Percentiles rank a stretch among this genome's conserved stretches.
These are phyloP conservation scores for Penicillium hesseltinei DNA, from an alignment of 2,329 filamentous ascomycete genomes.

Conservation along the genomic window DNA sequence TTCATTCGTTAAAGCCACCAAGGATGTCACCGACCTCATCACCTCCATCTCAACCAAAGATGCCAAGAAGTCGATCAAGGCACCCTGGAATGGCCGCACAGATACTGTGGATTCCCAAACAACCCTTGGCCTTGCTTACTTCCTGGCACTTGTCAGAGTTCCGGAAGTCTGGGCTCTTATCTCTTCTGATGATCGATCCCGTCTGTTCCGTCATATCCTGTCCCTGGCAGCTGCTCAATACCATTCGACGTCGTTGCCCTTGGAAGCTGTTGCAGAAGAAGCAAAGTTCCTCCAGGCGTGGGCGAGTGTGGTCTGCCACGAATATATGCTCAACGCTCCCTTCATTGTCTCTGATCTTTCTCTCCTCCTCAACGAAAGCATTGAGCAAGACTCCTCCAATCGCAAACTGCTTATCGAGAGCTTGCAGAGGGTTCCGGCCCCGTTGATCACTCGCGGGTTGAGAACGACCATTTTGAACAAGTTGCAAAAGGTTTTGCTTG, in stretches of 20 bases:
- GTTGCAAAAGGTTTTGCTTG: constrained; percentile 34
- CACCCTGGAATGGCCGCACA: constrained; percentile 39
- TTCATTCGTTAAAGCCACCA: constrained; percentile 26
- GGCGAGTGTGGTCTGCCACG: constrained; percentile 39
- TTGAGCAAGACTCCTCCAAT: constrained; percentile 31
- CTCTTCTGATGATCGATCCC: constrained; percentile 29
- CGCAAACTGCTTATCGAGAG: constrained; percentile 35
- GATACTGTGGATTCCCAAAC: constrained; percentile 34
- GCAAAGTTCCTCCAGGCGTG: constrained; percentile 39
- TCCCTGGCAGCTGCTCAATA: constrained; percentile 33
- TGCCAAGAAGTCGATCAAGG: constrained; percentile 26
- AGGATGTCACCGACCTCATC: constrained; percentile 28
- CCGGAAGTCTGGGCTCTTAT: constrained; percentile 33
- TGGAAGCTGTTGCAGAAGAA: constrained; percentile 28
- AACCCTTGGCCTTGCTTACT: constrained; percentile 35
- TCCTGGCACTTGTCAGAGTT: constrained; percentile 33
- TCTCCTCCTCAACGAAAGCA: constrained; percentile 32
- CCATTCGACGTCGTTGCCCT: constrained; percentile 19
- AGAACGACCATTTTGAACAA: constrained; percentile 36
- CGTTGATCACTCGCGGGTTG: constrained; percentile 39
- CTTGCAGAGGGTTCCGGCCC: constrained; percentile 37
- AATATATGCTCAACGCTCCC: constrained; percentile 38
- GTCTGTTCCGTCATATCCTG: constrained; percentile 36
- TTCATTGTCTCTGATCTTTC: constrained; percentile 36
- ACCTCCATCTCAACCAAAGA: constrained; percentile 24